These are phyloP conservation scores for Diphasiastrum complanatum DNA, from an alignment of 83 land plant genomes.

Conservation along the genomic window DNA sequence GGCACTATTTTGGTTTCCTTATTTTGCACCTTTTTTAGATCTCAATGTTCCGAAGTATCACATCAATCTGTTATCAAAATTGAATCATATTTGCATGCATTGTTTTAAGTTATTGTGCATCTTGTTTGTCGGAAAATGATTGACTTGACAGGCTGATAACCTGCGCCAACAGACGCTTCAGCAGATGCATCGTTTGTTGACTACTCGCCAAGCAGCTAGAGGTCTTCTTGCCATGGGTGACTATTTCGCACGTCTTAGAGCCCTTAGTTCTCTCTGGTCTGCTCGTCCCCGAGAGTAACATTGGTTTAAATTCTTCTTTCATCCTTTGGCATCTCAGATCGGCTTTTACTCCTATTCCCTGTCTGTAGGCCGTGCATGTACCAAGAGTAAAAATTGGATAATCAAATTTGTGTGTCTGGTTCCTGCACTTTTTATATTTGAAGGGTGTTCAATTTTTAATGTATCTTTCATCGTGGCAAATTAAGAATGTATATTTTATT, in stretches of 20 bases:
- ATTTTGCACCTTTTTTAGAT: neutral
- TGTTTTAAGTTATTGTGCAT: neutral
- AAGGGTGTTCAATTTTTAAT: no score
- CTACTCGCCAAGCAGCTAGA: constrained; percentile 20
- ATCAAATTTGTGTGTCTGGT: no score
- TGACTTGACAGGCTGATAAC: constrained; percentile 17
- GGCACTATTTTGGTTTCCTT: neutral
- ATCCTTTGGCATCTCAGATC: no score
- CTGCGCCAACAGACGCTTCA: constrained; percentile 22
- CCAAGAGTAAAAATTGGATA: no score
- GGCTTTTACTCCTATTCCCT: no score
- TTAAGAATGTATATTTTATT: no score
- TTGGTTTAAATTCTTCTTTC: no score
- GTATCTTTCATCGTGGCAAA: no score
- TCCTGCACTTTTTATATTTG: no score
- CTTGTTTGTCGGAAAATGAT: neutral
- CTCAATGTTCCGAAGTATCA: neutral
- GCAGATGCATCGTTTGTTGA: constrained; percentile 11
- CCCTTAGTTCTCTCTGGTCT: constrained; percentile 18
- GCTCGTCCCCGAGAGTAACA: constrained; percentile 18
- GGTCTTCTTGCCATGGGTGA: constrained; percentile 20
- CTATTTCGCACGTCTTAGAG: constrained; percentile 19
- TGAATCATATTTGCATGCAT: neutral
- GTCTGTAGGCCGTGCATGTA: no score
- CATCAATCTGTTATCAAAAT: no score